These are phyloP conservation scores for Aspergillus sclerotialis DNA, from an alignment of 2,329 filamentous ascomycete genomes.

Conservation along the genomic window DNA sequence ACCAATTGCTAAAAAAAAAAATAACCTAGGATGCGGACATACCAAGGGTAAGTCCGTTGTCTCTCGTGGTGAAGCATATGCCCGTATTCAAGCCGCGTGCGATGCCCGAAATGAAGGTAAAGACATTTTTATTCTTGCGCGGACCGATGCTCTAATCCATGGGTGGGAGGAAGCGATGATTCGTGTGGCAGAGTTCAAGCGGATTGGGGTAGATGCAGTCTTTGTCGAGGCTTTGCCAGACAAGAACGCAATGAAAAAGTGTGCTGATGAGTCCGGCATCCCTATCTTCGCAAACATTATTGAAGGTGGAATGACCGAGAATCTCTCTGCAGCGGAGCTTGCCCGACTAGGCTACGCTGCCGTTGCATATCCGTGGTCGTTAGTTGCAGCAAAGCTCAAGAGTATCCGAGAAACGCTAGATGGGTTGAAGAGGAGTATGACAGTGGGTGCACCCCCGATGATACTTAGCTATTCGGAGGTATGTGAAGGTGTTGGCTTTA, in stretches of 20 bases:
- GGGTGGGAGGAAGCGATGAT: conserved; percentile 41
- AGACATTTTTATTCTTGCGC: conserved; percentile 42
- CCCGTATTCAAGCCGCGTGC: conserved; percentile 40
- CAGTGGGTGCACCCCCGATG: conserved; percentile 35
- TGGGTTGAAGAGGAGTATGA: conserved; percentile 37
- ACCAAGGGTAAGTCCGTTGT: conserved; percentile 44
- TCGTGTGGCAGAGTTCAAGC: conserved; percentile 35
- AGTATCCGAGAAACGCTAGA: conserved; percentile 28
- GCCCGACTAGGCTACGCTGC: conserved; percentile 34
- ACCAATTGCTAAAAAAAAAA: not conserved
- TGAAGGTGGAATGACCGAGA: conserved; percentile 37
- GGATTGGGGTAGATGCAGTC: conserved; percentile 40
- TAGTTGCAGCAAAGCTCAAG: conserved; percentile 40
- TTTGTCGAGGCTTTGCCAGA: conserved; percentile 42
- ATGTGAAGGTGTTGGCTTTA: conserved; percentile 41
- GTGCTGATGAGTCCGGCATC: conserved; percentile 30
- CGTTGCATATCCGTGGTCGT: conserved; percentile 40
- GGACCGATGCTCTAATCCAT: conserved; percentile 35
- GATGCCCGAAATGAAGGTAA: conserved; percentile 40
- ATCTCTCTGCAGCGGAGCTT: conserved; percentile 33
- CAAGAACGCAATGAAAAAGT: conserved; percentile 35
- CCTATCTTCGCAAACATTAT: conserved; percentile 41
- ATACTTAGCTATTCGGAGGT: conserved; percentile 40
- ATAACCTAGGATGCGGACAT: conserved; percentile 36
- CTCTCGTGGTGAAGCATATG: conserved; percentile 39